Percentiles rank a stretch among this genome's conserved stretches.
These are phyloP conservation scores for Panicum miliaceum DNA, from an alignment of 176 grass and related monocot genomes.

Conservation along the genomic window DNA sequence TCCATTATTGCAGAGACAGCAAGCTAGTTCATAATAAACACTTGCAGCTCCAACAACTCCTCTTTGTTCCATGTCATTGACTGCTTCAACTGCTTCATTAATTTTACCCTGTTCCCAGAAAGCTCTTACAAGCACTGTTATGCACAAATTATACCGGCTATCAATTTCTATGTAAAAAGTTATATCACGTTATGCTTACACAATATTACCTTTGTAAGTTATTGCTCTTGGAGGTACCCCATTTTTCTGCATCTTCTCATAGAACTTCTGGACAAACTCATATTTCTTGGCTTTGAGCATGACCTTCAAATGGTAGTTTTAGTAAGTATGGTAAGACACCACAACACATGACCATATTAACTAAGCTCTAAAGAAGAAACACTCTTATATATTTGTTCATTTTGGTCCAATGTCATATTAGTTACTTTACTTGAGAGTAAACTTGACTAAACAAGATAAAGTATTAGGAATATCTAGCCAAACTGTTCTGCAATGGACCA, in stretches of 20 bases:
- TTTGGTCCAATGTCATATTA: constrained; percentile 8
- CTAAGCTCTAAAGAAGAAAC: constrained; percentile 12
- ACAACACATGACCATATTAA: constrained; percentile 27
- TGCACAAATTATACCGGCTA: constrained; percentile 26
- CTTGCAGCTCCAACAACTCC: constrained; percentile 78
- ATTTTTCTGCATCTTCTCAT: constrained; percentile 85
- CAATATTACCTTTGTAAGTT: constrained; percentile 78
- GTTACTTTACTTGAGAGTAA: constrained; percentile 5
- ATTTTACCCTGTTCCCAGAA: constrained; percentile 85
- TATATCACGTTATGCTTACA: not conserved
- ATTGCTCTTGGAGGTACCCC: constrained; percentile 75
- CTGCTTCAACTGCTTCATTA: constrained; percentile 77
- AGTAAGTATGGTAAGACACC: constrained; percentile 47
- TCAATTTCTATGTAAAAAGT: constrained; percentile 10
- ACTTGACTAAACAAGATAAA: not conserved
- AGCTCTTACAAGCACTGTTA: constrained; percentile 81
- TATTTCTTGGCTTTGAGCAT: constrained; percentile 94
- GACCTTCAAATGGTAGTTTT: constrained; percentile 69
- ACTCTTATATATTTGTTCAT: not conserved
- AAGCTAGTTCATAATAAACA: constrained; percentile 95
- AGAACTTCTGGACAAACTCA: constrained; percentile 84
- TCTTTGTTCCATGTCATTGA: constrained; percentile 88
- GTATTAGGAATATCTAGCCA: not conserved
- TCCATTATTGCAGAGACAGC: constrained; percentile 86
- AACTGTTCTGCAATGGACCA: constrained; percentile 21